These are phyloP conservation scores for Crithidia bombi DNA, from an alignment of 208 protist genomes.

Conservation along the genomic window DNA sequence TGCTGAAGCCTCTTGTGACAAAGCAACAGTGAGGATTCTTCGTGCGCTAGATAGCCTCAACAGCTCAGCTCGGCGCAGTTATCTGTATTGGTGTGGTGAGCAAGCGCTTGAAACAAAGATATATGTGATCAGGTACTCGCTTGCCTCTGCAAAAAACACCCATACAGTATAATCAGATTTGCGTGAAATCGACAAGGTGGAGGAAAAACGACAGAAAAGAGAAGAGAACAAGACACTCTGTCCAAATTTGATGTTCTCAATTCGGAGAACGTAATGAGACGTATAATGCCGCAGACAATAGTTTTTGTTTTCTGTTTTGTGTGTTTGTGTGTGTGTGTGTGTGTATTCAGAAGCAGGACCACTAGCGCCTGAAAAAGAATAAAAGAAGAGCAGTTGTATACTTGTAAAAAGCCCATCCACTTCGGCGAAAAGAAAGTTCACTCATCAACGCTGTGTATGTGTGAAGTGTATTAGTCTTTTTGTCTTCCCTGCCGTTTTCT, in stretches of 20 bases:
- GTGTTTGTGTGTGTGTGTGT: no score
- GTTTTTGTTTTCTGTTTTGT: conserved; percentile 5
- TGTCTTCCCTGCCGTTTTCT: background rate
- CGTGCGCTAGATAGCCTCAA: conserved; percentile 1
- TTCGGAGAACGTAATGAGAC: no score
- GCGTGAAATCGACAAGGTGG: background rate
- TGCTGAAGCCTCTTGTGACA: background rate
- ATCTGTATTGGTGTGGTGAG: background rate
- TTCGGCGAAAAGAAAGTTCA: background rate
- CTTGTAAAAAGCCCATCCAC: background rate
- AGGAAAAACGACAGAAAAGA: background rate
- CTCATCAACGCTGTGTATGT: conserved; percentile 5
- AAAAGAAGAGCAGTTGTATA: background rate
- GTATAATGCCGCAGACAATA: no score
- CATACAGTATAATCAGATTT: background rate
- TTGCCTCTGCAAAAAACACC: background rate
- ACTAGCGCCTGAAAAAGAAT: conserved; percentile 1
- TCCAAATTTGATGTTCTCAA: conserved; percentile 15
- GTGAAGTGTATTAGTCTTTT: background rate
- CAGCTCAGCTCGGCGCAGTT: background rate
- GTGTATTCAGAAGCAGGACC: no score
- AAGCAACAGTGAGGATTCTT: conserved; percentile 2
- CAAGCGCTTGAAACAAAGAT: background rate
- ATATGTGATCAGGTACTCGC: background rate
- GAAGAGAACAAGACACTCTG: conserved; percentile 1